Conservation (phyloP, 1,284 basidiomycete genomes). For the Trametes pubescens region DNA sequence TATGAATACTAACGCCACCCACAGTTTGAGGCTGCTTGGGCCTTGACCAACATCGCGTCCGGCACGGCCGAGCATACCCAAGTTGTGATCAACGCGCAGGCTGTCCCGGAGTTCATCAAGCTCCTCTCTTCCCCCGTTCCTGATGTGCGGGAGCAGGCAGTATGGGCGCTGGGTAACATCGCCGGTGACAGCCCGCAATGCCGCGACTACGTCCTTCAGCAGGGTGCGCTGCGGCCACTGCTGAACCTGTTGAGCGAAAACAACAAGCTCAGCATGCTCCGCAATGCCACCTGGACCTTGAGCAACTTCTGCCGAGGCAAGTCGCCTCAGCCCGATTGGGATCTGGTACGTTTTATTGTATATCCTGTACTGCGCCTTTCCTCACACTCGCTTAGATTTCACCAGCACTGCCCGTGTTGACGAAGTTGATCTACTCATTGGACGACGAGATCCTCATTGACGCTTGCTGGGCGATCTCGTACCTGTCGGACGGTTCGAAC, state of each 20-base stretch:
- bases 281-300: conserved; percentile 98
- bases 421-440: conserved; percentile 98
- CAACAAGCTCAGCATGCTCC: conserved; percentile 96
- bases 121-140: conserved; percentile 87
- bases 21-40: conserved; percentile 99
- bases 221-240: conserved; percentile 78
- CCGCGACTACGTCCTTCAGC: conserved; percentile 88
- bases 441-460: conserved; percentile 99
- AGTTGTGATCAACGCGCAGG: conserved; percentile 94
- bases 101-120: conserved; percentile 98
- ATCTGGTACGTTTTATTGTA: conserved; percentile 65
- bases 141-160: conserved; percentile 96
- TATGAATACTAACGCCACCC: conserved; percentile 24
- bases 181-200: conserved; percentile 95
- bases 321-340: conserved; percentile 96
- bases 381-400: conserved; percentile 73
- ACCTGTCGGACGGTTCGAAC: conserved; percentile 98
- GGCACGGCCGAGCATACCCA: conserved; percentile 99
- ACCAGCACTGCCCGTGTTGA: conserved; percentile 94
- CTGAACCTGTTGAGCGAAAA: conserved; percentile 81
- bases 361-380: conserved; percentile 1
- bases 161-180: conserved; percentile 97
- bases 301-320: conserved; percentile 99
- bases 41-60: conserved; percentile 99
- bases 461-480: conserved; percentile 99